Conservation (phyloP, 1,284 basidiomycete genomes). For the Singerocomus rubriflavus region DNA sequence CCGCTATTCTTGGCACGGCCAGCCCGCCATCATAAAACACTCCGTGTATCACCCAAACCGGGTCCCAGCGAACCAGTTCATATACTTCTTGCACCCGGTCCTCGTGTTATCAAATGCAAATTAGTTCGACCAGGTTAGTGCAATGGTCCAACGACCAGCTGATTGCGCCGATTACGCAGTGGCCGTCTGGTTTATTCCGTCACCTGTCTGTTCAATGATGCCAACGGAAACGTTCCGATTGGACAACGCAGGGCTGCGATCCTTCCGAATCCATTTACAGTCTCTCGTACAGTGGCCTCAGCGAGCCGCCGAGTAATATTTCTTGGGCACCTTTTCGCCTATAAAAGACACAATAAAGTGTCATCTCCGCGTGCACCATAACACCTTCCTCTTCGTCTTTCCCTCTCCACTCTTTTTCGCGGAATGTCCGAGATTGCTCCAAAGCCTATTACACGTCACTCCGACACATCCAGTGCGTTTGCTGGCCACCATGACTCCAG, state of each 20-base stretch:
- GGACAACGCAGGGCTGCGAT: neutral
- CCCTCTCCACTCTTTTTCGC: conserved; percentile 1
- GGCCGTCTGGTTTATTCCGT: neutral
- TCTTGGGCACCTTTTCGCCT: conserved; percentile 2
- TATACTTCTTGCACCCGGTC: neutral
- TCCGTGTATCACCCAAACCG: neutral
- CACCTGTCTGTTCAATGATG: neutral
- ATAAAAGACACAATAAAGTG: conserved; percentile 21
- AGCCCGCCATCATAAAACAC: neutral
- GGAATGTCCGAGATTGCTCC: conserved; percentile 22
- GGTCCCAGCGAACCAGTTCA: conserved; percentile 10
- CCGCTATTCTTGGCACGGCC: neutral
- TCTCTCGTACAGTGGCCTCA: neutral
- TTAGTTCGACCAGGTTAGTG: conserved; percentile 6
- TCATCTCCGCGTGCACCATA: neutral
- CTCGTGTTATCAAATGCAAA: neutral
- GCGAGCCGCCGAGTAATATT: no score
- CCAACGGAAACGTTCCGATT: conserved; percentile 4
- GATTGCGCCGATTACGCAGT: conserved; percentile 17
- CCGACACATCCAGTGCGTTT: conserved; percentile 18
- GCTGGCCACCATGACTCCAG: conserved; percentile 6
- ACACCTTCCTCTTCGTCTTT: neutral
- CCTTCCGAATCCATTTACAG: conserved; percentile 1
- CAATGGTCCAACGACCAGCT: neutral
- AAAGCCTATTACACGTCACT: conserved; percentile 15